A percentile compares a stretch with the other conserved stretches of the same genome.
These are phyloP conservation scores for Medicago lupulina DNA, from an alignment of 306 rosid species.

Conservation along the genomic window DNA sequence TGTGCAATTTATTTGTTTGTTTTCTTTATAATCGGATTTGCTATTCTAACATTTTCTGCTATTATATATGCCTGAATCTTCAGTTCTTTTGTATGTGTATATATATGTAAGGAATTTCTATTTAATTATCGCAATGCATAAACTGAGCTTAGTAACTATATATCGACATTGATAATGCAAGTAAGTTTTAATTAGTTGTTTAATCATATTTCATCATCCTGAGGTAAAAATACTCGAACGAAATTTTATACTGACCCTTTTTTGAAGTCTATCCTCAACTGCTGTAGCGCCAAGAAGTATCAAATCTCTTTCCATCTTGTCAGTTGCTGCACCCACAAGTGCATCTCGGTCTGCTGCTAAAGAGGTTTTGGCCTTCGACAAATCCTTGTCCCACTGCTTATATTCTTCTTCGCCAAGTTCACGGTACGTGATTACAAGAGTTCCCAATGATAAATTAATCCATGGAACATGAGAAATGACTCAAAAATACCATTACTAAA, in stretches of 20 bases:
- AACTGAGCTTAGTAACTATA: background rate
- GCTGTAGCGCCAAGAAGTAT: conserved; percentile 90
- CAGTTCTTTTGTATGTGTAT: background rate
- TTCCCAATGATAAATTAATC: too few species aligned
- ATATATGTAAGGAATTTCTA: too few species aligned
- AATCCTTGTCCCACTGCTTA: conserved; percentile 65
- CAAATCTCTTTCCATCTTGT: conserved; percentile 70
- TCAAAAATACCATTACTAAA: too few species aligned
- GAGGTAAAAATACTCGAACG: background rate
- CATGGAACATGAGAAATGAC: too few species aligned
- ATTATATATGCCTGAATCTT: background rate
- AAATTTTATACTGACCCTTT: conserved; percentile 61
- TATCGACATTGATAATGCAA: background rate
- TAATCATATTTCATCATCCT: conserved; percentile 1
- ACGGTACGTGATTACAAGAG: conserved; percentile 70
- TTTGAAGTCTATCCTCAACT: conserved; percentile 88
- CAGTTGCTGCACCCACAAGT: conserved; percentile 65
- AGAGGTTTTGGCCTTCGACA: conserved; percentile 66
- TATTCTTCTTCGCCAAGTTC: conserved; percentile 72
- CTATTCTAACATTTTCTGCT: too few species aligned
- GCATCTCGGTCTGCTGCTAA: conserved; percentile 59
- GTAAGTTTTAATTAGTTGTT: background rate
- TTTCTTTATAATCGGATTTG: background rate
- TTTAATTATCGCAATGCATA: too few species aligned
- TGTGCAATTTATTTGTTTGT: background rate